phyloP scores from a whole-genome alignment of 2,329 filamentous ascomycete species.

The Cadophora sp. region DNA sequence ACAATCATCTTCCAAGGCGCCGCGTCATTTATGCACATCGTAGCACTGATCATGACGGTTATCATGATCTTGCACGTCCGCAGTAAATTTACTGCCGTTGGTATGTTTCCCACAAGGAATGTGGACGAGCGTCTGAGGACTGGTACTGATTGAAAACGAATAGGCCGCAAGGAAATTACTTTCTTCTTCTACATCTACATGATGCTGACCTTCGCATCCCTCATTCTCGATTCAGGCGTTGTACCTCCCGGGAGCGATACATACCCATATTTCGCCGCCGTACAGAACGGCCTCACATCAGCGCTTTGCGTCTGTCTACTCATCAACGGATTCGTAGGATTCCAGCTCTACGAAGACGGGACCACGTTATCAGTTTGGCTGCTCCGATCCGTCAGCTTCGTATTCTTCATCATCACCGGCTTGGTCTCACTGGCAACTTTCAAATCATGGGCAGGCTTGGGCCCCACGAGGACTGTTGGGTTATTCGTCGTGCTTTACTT shows the following conservation, averaged over 20 bases:
- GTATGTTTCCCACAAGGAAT: constrained; percentile 56
- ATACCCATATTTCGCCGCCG: constrained; percentile 90
- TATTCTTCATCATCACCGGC: constrained; percentile 86
- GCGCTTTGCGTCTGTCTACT: constrained; percentile 87
- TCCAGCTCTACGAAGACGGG: constrained; percentile 97
- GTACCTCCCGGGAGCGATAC: constrained; percentile 80
- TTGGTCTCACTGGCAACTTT: constrained; percentile 91
- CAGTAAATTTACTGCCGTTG: constrained; percentile 97
- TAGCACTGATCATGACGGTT: constrained; percentile 88
- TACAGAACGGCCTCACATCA: constrained; percentile 84
- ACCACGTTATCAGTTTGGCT: constrained; percentile 95
- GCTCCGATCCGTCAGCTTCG: constrained; percentile 76
- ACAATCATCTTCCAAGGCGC: constrained; percentile 98
- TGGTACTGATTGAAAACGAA: constrained; percentile 25
- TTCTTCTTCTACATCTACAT: constrained; percentile 98
- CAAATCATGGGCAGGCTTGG: constrained; percentile 86
- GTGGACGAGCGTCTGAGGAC: constrained; percentile 8
- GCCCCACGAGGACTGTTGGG: constrained; percentile 84
- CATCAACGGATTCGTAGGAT: constrained; percentile 98
- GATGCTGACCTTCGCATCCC: constrained; percentile 84
- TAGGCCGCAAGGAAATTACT: constrained; percentile 72
- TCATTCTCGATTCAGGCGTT: constrained; percentile 92
- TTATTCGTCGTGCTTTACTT: constrained; percentile 93
- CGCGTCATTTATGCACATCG: constrained; percentile 89
- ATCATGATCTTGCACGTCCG: constrained; percentile 98